Evolutionary conservation across 2,329 filamentous ascomycete genomes (phyloP).

Genomic region (Cladophialophora carrionii): DNA sequence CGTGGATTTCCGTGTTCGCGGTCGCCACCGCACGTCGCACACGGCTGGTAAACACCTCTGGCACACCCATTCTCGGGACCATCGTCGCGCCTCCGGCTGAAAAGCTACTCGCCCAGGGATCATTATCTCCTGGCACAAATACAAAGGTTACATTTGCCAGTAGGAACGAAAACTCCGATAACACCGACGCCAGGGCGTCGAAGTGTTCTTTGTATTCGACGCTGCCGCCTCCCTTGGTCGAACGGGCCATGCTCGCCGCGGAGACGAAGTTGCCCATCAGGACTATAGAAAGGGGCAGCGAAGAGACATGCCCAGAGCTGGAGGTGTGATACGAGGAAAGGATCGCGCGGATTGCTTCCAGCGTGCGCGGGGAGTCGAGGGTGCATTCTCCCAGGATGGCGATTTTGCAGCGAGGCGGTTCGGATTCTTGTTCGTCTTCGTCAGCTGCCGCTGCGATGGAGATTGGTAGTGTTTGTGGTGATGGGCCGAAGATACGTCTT

Average conservation of each 20-base stretch:
- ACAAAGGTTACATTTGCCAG: slow-evolving; percentile 81
- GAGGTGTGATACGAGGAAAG: slow-evolving; percentile 72
- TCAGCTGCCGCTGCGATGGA: slow-evolving; percentile 41
- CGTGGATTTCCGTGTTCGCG: slow-evolving; percentile 67
- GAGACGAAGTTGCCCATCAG: slow-evolving; percentile 81
- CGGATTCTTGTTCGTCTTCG: slow-evolving; percentile 42
- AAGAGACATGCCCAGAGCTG: slow-evolving; percentile 49
- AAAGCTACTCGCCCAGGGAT: slow-evolving; percentile 93
- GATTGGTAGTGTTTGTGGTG: slow-evolving; percentile 33
- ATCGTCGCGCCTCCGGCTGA: slow-evolving; percentile 52
- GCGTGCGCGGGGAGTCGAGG: slow-evolving; percentile 78
- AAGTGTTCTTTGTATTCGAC: slow-evolving; percentile 98
- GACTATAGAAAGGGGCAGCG: slow-evolving; percentile 76
- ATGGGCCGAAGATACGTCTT: slow-evolving; percentile 62
- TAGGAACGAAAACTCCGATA: slow-evolving; percentile 81
- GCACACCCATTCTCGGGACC: slow-evolving; percentile 62
- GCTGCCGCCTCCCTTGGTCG: slow-evolving; percentile 71
- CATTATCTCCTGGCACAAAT: slow-evolving; percentile 94
- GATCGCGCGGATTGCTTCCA: slow-evolving; percentile 79
- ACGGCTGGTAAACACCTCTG: slow-evolving; percentile 86
- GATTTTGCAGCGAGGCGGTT: slow-evolving; percentile 53
- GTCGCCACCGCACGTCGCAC: slow-evolving; percentile 77
- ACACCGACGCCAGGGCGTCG: slow-evolving; percentile 77
- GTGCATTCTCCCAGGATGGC: slow-evolving; percentile 85
- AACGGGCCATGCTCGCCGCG: slow-evolving; percentile 61